phyloP scores from a whole-genome alignment of 345 rosid species.

The Cardamine occulta region DNA sequence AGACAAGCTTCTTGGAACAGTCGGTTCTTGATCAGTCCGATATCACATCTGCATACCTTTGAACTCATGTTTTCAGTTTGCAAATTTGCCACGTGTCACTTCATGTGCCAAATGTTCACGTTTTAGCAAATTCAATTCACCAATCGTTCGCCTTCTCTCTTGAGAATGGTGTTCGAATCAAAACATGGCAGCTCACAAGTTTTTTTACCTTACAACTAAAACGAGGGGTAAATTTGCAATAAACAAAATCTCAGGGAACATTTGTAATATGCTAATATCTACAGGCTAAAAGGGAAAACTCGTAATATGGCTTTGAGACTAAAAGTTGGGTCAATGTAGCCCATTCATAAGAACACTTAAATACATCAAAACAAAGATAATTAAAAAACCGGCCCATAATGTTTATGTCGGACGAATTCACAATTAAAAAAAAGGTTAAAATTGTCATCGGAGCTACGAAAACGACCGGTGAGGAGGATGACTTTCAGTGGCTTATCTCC shows the following conservation, averaged over 20 bases:
- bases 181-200: too few relatives aligned
- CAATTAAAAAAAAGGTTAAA: not conserved
- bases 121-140: slow-evolving; percentile 8
- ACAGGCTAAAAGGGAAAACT: not conserved
- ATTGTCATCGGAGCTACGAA: slow-evolving; percentile 1
- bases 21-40: slow-evolving; percentile 34
- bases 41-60: slow-evolving; percentile 41
- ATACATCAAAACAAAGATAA: not conserved
- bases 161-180: too few relatives aligned
- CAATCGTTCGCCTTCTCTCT: not conserved
- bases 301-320: not conserved
- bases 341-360: not conserved
- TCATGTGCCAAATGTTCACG: not conserved
- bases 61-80: slow-evolving; percentile 30
- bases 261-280: not conserved
- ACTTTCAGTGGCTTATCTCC: slow-evolving; percentile 33
- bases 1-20: slow-evolving; percentile 52
- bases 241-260: not conserved
- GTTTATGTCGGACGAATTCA: not conserved
- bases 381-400: not conserved
- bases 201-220: not conserved
- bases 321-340: not conserved
- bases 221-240: not conserved
- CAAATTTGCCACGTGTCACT: slow-evolving; percentile 13
- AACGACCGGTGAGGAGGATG: slow-evolving; percentile 4